Evolutionary conservation across 495 filamentous ascomycete species (phyloP), one percentile per base, ranked within the genome.

Genomic region (Aspergillus olivimuriae): DNA sequence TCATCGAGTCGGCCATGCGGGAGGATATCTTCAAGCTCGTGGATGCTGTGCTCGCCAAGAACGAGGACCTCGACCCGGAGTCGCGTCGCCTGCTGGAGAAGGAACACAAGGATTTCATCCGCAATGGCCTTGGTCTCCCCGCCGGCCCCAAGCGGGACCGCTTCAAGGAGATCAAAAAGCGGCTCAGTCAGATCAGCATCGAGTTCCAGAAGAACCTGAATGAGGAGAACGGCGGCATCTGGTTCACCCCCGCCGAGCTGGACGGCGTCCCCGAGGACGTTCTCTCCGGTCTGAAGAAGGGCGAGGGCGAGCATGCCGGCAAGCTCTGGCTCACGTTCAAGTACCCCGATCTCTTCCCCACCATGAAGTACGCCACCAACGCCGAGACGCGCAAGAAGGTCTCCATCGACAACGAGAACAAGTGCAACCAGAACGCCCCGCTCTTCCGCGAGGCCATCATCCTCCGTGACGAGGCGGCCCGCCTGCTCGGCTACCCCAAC

Each of bases 391-490:
- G 82, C 9, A 69, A 73, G 50, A 63, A 69, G 48, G 62, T 83
- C 10, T 76, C 75, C 55, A 68, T 83, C 32, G 69, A 66, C 37
- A 82, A 84, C 50, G 81, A 83, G 66, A 89, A 89, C 66, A 86
- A 87, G 79, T 87, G 81, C 66, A 90, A 91, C 56, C 68, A 86
- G 57, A 98, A 98, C 55, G 77, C 82, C 4, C 77, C 83, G 0
- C 70, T 98, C 14, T 97, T 98, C 75, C 78, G 74, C 43, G 92
- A 96, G 62, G 78, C 89, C 2, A 77, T 98, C 35, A 62, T 91
- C 12, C 74, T 97, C 44, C 84, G 94, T 14, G 92, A 98, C 52
- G 94, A 98, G 66, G 87, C 84, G 17, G 92, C 94, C 24, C 81
- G 94, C 39, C 69, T 98, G 30, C 70, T 98, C 18, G 90, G 89